phyloP scores from a whole-genome alignment of 2,329 filamentous ascomycete species.

The Cladosporium velox region DNA sequence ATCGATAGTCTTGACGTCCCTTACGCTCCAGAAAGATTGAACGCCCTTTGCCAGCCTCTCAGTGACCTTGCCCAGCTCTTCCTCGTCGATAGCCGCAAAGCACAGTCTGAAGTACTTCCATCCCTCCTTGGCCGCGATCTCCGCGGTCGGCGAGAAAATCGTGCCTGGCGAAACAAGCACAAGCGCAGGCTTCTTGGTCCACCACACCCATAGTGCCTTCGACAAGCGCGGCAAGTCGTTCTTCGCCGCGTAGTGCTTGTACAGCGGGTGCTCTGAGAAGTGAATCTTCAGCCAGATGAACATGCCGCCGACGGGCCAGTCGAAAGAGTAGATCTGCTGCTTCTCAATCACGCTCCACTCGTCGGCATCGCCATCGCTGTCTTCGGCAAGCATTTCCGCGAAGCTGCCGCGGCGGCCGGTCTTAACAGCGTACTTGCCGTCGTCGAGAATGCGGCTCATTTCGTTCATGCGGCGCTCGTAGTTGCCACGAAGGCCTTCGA shows the following conservation, averaged over 20 bases:
- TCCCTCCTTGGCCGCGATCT: constrained; percentile 59
- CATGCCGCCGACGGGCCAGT: constrained; percentile 85
- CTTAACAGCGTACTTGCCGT: constrained; percentile 66
- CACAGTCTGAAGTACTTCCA: constrained; percentile 78
- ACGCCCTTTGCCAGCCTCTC: constrained; percentile 68
- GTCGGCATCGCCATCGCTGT: constrained; percentile 42
- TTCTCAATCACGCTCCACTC: constrained; percentile 78
- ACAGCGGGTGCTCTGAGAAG: constrained; percentile 73
- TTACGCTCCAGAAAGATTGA: constrained; percentile 75
- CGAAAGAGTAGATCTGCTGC: constrained; percentile 72
- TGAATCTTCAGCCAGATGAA: constrained; percentile 80
- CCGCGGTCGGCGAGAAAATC: constrained; percentile 70
- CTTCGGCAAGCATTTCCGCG: constrained; percentile 22
- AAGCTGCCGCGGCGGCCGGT: constrained; percentile 52
- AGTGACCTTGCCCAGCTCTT: constrained; percentile 64
- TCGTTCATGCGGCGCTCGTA: constrained; percentile 83
- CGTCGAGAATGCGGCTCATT: constrained; percentile 75
- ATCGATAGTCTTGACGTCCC: constrained; percentile 66
- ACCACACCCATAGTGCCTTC: constrained; percentile 68
- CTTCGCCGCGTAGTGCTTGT: constrained; percentile 49
- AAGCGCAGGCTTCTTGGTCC: constrained; percentile 68
- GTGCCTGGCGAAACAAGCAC: constrained; percentile 70
- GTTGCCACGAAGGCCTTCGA: constrained; percentile 76
- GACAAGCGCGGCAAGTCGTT: constrained; percentile 55
- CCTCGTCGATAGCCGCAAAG: constrained; percentile 80